These are phyloP conservation scores for Cladophialophora carrionii DNA, from an alignment of 2,329 filamentous ascomycete species.

Conservation along the genomic window DNA sequence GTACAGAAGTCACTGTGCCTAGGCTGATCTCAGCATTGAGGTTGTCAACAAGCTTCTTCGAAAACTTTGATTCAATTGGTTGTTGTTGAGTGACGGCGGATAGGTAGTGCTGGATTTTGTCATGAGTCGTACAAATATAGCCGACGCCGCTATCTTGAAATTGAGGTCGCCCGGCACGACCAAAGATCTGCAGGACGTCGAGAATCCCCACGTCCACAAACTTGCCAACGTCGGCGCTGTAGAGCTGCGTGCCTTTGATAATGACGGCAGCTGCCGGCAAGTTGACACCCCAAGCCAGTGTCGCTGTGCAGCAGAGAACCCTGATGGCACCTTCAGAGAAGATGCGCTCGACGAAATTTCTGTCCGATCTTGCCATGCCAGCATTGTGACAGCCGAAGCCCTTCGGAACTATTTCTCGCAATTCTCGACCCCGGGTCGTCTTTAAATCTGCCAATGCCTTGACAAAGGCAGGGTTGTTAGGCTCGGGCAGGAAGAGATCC, in stretches of 20 bases:
- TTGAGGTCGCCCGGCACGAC: slow-evolving; percentile 94
- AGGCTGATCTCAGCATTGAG: slow-evolving; percentile 92
- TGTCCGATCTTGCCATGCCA: slow-evolving; percentile 90
- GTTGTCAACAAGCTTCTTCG: slow-evolving; percentile 90
- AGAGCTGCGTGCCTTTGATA: slow-evolving; percentile 97
- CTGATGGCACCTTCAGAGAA: slow-evolving; percentile 93
- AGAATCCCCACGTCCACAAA: slow-evolving; percentile 95
- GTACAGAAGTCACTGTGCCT: slow-evolving; percentile 91
- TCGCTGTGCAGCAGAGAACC: slow-evolving; percentile 97
- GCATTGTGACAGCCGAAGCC: slow-evolving; percentile 95
- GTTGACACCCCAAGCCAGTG: slow-evolving; percentile 97
- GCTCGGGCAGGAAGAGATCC: slow-evolving; percentile 81
- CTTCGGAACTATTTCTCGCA: slow-evolving; percentile 85
- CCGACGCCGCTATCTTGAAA: slow-evolving; percentile 98
- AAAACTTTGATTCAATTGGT: slow-evolving; percentile 97
- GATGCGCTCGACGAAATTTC: slow-evolving; percentile 92
- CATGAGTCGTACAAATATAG: slow-evolving; percentile 96
- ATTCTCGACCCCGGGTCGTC: slow-evolving; percentile 78
- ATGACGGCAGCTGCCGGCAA: slow-evolving; percentile 93
- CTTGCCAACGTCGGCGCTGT: slow-evolving; percentile 94
- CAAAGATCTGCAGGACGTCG: slow-evolving; percentile 96
- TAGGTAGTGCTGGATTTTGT: slow-evolving; percentile 88
- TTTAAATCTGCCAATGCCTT: slow-evolving; percentile 82
- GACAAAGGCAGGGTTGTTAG: slow-evolving; percentile 70
- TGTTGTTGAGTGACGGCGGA: slow-evolving; percentile 92